These are phyloP conservation scores for Naganishia cerealis DNA, from an alignment of 1,284 basidiomycete genomes.

Conservation along the genomic window DNA sequence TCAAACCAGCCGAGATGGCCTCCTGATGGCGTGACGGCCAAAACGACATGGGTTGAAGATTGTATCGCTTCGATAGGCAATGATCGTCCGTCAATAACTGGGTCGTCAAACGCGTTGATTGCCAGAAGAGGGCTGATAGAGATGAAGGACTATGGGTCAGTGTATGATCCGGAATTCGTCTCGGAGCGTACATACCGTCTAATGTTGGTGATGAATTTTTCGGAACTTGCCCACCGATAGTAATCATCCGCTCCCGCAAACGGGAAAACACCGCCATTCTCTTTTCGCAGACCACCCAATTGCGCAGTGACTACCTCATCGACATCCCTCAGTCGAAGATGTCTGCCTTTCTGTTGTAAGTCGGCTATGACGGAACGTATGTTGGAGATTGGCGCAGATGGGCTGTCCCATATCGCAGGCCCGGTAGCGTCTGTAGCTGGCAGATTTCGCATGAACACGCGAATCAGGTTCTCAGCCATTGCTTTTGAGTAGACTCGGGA, in stretches of 20 bases:
- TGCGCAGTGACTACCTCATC: constrained; percentile 67
- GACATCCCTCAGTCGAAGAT: constrained; percentile 39
- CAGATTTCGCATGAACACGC: constrained; percentile 66
- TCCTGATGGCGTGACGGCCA: constrained; percentile 73
- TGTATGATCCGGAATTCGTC: not conserved
- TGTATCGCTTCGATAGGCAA: constrained; percentile 61
- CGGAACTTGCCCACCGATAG: constrained; percentile 67
- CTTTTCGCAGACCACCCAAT: constrained; percentile 70
- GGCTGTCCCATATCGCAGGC: constrained; percentile 3
- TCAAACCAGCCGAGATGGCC: constrained; percentile 97
- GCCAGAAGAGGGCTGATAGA: constrained; percentile 62
- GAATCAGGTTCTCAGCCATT: constrained; percentile 75
- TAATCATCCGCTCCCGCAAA: constrained; percentile 75
- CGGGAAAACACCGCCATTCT: constrained; percentile 64
- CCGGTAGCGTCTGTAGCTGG: constrained; percentile 38
- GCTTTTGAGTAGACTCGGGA: constrained; percentile 75
- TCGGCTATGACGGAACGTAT: constrained; percentile 1
- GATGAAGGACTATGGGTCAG: not conserved
- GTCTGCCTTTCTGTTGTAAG: constrained; percentile 20
- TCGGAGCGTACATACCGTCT: constrained; percentile 43
- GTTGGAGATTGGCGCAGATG: constrained; percentile 11
- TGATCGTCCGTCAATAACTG: constrained; percentile 65
- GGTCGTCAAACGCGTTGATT: constrained; percentile 88
- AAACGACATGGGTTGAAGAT: constrained; percentile 66
- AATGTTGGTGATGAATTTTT: constrained; percentile 46